phyloP scores from a whole-genome alignment of 768 basidiomycete species.

The Suillus alpinus region DNA sequence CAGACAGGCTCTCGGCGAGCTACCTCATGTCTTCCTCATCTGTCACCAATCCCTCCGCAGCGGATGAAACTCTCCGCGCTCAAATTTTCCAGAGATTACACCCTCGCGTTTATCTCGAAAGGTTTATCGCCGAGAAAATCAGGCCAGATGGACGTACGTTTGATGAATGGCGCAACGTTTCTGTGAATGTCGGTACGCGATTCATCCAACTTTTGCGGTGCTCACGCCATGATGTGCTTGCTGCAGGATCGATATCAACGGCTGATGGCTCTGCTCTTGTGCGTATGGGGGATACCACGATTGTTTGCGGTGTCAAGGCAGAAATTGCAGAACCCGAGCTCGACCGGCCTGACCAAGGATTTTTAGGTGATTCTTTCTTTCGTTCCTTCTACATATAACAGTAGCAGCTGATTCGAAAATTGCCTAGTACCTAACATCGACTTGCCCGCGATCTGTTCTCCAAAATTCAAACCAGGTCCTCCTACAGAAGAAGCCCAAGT shows the following conservation, averaged over 20 bases:
- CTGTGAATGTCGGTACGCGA: constrained; percentile 73
- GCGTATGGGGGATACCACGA: constrained; percentile 86
- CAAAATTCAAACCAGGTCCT: constrained; percentile 93
- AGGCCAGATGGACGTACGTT: constrained; percentile 83
- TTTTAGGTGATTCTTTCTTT: constrained; percentile 58
- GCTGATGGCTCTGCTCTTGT: constrained; percentile 93
- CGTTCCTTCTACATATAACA: neutral
- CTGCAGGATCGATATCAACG: constrained; percentile 85
- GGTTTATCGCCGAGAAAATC: constrained; percentile 74
- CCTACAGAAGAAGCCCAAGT: constrained; percentile 94
- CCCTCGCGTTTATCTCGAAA: constrained; percentile 82
- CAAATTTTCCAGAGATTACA: constrained; percentile 84
- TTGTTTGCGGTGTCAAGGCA: constrained; percentile 95
- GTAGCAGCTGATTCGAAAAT: neutral
- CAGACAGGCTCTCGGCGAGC: too few relatives aligned
- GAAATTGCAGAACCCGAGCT: constrained; percentile 91
- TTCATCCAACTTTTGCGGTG: neutral
- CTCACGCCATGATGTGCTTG: neutral
- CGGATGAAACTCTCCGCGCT: constrained; percentile 24
- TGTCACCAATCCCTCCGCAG: neutral
- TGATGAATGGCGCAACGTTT: constrained; percentile 69
- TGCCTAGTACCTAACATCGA: constrained; percentile 88
- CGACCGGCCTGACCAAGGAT: constrained; percentile 71
- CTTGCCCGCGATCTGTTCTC: constrained; percentile 88
- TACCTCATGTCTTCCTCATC: neutral